Percentiles rank a stretch among this genome's conserved stretches.
phyloP scores from a whole-genome alignment of 2,329 filamentous ascomycete species.

The Fusarium udum region DNA sequence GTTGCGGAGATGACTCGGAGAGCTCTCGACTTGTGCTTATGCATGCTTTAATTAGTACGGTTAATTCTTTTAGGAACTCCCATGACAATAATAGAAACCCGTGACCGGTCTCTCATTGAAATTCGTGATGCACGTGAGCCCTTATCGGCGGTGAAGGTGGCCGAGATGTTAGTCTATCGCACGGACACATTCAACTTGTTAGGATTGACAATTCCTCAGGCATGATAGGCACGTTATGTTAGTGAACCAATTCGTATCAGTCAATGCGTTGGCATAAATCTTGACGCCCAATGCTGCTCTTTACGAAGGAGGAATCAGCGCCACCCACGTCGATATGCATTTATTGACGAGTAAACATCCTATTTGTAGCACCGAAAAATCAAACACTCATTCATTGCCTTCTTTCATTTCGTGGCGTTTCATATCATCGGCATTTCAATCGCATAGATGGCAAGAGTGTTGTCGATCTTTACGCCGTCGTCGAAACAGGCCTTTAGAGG shows the following conservation, averaged over 20 bases:
- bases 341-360: neutral
- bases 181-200: slow-evolving; percentile 21
- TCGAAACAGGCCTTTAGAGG: neutral
- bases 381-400: neutral
- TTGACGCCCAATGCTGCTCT: slow-evolving; percentile 21
- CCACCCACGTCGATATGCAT: slow-evolving; percentile 23
- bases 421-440: neutral
- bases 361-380: neutral
- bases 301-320: slow-evolving; percentile 5
- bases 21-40: slow-evolving; percentile 3
- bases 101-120: neutral
- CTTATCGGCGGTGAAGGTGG: slow-evolving; percentile 27
- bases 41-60: slow-evolving; percentile 4
- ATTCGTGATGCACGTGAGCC: slow-evolving; percentile 6
- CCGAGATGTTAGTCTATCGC: slow-evolving; percentile 10
- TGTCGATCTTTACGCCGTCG: slow-evolving; percentile 14
- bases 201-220: neutral
- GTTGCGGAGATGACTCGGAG: slow-evolving; percentile 30
- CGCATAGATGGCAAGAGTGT: neutral
- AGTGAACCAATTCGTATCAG: slow-evolving; percentile 1
- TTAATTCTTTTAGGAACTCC: slow-evolving; percentile 11
- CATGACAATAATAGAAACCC: slow-evolving; percentile 27
- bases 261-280: slow-evolving; percentile 24
- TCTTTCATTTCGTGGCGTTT: slow-evolving; percentile 3
- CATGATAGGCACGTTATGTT: neutral